Conservation (phyloP, 2,329 filamentous ascomycete genomes). For the Trichoderma pleuroti region DNA sequence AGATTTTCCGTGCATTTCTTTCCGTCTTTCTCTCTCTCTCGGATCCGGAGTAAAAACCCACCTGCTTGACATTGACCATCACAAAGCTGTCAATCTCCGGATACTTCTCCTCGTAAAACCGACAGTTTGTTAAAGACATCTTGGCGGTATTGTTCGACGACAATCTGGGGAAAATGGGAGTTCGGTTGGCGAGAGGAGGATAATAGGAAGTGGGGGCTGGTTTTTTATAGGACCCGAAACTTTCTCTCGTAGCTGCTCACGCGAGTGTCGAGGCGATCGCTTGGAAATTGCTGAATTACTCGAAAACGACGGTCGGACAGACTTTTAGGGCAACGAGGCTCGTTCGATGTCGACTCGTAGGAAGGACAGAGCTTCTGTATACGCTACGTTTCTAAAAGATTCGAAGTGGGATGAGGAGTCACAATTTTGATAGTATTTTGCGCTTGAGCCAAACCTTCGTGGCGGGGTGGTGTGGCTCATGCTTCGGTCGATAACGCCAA, state of each 20-base stretch:
- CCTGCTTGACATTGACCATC: conserved; percentile 99
- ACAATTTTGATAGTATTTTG: conserved; percentile 44
- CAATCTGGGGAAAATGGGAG: conserved; percentile 3
- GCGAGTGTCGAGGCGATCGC: not conserved
- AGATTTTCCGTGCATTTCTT: not conserved
- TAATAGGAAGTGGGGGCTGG: conserved; percentile 32
- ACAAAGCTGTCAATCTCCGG: conserved; percentile 97
- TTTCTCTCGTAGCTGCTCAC: conserved; percentile 8
- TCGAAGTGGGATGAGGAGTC: conserved; percentile 33
- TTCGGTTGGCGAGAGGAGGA: conserved; percentile 21
- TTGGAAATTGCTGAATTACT: not conserved
- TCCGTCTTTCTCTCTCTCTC: not conserved
- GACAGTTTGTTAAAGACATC: conserved; percentile 95
- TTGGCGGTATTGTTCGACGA: conserved; percentile 46
- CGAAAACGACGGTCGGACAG: not conserved
- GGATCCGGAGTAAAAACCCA: conserved; percentile 37
- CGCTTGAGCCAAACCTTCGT: conserved; percentile 36
- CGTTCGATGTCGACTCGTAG: not conserved
- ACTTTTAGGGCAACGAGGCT: not conserved
- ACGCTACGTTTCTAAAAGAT: conserved; percentile 9
- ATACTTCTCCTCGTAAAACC: conserved; percentile 96
- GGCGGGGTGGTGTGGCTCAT: conserved; percentile 36
- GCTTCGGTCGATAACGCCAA: not conserved
- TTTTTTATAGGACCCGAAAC: conserved; percentile 9
- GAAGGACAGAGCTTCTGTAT: not conserved